Conservation (phyloP, 345 rosid genomes). For the Abelmoschus esculentus region DNA sequence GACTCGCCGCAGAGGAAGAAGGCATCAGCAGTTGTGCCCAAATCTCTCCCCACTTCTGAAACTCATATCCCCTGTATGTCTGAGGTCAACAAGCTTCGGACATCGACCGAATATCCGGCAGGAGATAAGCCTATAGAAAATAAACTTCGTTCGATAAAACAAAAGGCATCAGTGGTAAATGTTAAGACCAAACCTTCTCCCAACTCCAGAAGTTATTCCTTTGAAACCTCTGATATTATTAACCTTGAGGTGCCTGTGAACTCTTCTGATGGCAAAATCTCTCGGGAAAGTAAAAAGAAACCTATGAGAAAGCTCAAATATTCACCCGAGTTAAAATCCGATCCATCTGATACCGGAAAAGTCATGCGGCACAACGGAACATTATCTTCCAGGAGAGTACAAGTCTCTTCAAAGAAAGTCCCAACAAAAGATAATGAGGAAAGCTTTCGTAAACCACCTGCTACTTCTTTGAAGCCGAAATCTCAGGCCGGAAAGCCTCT, state of each 20-base stretch:
- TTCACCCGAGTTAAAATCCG: slow-evolving; percentile 16
- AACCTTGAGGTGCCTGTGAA: slow-evolving; percentile 21
- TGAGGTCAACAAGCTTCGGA: slow-evolving; percentile 19
- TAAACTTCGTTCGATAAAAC: neutral
- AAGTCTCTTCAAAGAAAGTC: slow-evolving; percentile 20
- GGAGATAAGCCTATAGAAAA: too few relatives aligned
- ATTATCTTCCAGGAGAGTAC: slow-evolving; percentile 17
- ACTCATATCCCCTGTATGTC: slow-evolving; percentile 8
- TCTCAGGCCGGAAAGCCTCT: slow-evolving; percentile 22
- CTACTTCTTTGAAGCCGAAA: slow-evolving; percentile 28
- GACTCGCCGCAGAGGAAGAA: slow-evolving; percentile 29
- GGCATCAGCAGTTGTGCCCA: slow-evolving; percentile 14
- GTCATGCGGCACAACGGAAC: slow-evolving; percentile 18
- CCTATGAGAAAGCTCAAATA: slow-evolving; percentile 13
- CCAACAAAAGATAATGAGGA: slow-evolving; percentile 27
- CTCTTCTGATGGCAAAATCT: neutral
- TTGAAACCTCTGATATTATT: slow-evolving; percentile 21
- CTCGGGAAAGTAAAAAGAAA: slow-evolving; percentile 7
- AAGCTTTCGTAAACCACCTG: slow-evolving; percentile 18
- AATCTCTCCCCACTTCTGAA: slow-evolving; percentile 13
- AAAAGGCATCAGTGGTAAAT: slow-evolving; percentile 16
- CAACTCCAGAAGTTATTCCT: slow-evolving; percentile 4
- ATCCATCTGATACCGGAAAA: slow-evolving; percentile 9
- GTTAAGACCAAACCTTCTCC: slow-evolving; percentile 18
- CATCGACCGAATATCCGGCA: slow-evolving; percentile 7